Evolutionary conservation across 2,329 filamentous ascomycete species (phyloP), one percentile per base, ranked within the genome.

Genomic region (Phialocephala subalpina): DNA sequence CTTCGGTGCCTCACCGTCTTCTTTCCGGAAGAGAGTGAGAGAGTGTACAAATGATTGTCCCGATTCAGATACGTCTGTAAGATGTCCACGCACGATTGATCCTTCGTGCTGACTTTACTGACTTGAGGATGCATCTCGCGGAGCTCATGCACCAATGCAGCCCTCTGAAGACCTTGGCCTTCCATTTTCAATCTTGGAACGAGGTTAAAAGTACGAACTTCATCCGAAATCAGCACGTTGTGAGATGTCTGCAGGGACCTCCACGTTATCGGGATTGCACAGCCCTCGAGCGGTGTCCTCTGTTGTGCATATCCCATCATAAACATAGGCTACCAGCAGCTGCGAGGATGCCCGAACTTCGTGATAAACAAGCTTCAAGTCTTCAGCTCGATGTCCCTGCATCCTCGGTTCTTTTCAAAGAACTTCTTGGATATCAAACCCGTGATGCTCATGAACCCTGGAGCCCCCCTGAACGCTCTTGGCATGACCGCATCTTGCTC

Each of bases 41-140:
- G 12, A 18, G 16, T 42, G 12, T 16, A 42, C 29, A 18, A 9
- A 3, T 40, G 36, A 16, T 12, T 40, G 36, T 12, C 3, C 36
- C 36, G 36, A 42, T 42, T 42, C 16, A 16, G 40, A n/a, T 18
- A 42, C 40, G 22, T 20, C 45, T 49, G n/a, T 25, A 22, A 49
- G 45, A n/a, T 49, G 14, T 49, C 16, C 3, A 45, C 47, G 47
- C 25, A 52, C 20, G 20, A 29, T 33, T 53, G 49, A 53, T 53
- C 49, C 49, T 53, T 53, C 49, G 49, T 7, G 49, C 49, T 53
- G 49, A 53, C 25, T 29, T 53, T 4, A 53, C 49, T 53, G 49
- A 53, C 27, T 29, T 33, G 25, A 33, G 20, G n/a, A 29, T 33
- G 27, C 49, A 53, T 29, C 22, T 53, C 25, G 47, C 25, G 47